Base-by-base conservation (phyloP, 2,329 filamentous ascomycete genomes). In the Penicillium sp. region DNA sequence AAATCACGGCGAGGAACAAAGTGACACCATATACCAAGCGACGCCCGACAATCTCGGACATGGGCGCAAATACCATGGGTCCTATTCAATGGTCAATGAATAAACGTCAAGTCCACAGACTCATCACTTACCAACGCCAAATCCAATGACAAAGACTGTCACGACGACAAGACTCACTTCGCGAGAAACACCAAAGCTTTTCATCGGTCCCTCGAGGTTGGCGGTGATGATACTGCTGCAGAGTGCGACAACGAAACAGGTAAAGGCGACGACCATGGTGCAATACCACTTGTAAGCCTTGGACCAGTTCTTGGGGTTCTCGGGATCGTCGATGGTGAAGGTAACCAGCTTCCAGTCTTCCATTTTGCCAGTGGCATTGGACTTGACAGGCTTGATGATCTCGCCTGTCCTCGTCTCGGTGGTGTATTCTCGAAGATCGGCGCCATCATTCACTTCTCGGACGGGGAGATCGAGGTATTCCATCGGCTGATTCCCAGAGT, bases 221-320 rank as follows among this genome's bases (percentile, higher is more conserved):
- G 86, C 79, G 0, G 87, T 93, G 57, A 93, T 80, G 48, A 93
- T 81, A 35, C 80, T 79, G 32, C 81, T 86, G 15, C 72, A 70
- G 40, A 86, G 78, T 0, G 82, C 80, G 30, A 85, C 82, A 27
- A 84, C 80, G 56, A 87, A 86, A 55, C 82, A 86, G 1, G 82
- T 85, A 14, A 76, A 46, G 1, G 87, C 84, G 0, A 94, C 85
- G 11, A 86, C 79, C 82, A 93, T 87, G 15, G 87, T 95, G 56
- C 78, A 82, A 55, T 82, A 85, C 85, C 85, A 90, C 65, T 89
- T 92, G 61, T 70, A 82, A 1, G 66, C 69, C 61, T 86, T 87
- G 39, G 75, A 78, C 84, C 84, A 92, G 62, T 90, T 92, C 72
- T 90, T 90, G 0, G 86, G 85, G 55, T 90, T 90, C 47, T 81